Percentiles rank a stretch among this genome's conserved stretches.
These are phyloP conservation scores for Xylaria sp. DNA, from an alignment of 2,329 filamentous ascomycete species.

Conservation along the genomic window DNA sequence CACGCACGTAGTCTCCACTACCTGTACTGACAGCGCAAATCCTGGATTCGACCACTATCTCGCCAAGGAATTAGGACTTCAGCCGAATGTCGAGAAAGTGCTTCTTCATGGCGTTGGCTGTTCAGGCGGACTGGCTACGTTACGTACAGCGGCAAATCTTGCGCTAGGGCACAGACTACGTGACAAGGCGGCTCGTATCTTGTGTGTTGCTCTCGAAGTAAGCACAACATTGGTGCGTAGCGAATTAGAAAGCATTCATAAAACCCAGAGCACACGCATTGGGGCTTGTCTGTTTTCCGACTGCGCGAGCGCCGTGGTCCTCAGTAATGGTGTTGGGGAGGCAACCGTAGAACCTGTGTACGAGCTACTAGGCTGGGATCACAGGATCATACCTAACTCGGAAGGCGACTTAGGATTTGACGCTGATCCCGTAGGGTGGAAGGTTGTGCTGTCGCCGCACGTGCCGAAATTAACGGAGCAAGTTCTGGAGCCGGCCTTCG, in stretches of 20 bases:
- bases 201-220: slow-evolving; percentile 73
- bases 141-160: slow-evolving; percentile 74
- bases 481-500: slow-evolving; percentile 65
- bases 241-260: slow-evolving; percentile 71
- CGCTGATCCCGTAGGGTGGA: slow-evolving; percentile 73
- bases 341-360: slow-evolving; percentile 60
- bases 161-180: slow-evolving; percentile 71
- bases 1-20: slow-evolving; percentile 74
- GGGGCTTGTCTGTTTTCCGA: slow-evolving; percentile 76
- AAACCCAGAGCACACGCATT: slow-evolving; percentile 70
- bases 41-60: slow-evolving; percentile 76
- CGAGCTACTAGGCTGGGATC: slow-evolving; percentile 73
- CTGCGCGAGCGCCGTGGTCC: slow-evolving; percentile 72
- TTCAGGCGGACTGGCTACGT: slow-evolving; percentile 69
- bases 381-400: slow-evolving; percentile 70
- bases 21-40: slow-evolving; percentile 76
- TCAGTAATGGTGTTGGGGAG: slow-evolving; percentile 71
- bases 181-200: slow-evolving; percentile 68
- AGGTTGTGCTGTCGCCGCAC: slow-evolving; percentile 70
- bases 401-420: slow-evolving; percentile 73
- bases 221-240: slow-evolving; percentile 70
- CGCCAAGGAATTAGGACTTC: slow-evolving; percentile 66
- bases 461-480: slow-evolving; percentile 68
- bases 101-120: slow-evolving; percentile 75
- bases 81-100: slow-evolving; percentile 70